Evolutionary conservation across 176 grass and related monocot species (phyloP).

Genomic region (Guadua angustifolia): DNA sequence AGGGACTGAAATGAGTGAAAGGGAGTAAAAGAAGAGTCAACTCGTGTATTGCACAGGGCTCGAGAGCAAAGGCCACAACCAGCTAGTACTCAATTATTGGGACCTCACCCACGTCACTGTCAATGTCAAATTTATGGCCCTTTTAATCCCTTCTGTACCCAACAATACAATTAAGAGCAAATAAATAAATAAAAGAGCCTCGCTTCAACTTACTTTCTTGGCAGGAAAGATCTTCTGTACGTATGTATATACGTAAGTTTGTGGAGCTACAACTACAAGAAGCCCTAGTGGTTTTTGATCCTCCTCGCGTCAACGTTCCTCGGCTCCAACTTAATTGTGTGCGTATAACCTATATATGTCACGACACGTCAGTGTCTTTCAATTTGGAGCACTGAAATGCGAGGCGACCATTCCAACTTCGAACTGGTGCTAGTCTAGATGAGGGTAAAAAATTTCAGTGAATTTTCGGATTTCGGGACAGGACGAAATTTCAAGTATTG

Average conservation of each 20-base stretch:
- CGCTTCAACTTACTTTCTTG: not conserved
- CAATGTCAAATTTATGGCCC: conserved; percentile 56
- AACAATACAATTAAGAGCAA: not conserved
- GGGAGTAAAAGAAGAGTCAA: conserved; percentile 86
- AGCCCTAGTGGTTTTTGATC: too few species aligned
- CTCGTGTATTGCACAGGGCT: conserved; percentile 91
- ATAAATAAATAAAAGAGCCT: not conserved
- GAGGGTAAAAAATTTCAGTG: too few species aligned
- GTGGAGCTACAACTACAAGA: too few species aligned
- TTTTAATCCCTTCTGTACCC: conserved; percentile 51
- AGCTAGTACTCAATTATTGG: conserved; percentile 76
- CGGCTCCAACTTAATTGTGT: too few species aligned
- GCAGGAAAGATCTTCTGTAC: not conserved
- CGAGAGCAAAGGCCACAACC: conserved; percentile 66
- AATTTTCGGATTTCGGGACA: too few species aligned
- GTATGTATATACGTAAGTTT: not conserved
- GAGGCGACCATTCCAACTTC: too few species aligned
- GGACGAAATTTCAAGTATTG: too few species aligned
- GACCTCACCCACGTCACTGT: conserved; percentile 60
- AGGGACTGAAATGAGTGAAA: conserved; percentile 83
- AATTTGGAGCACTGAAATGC: too few species aligned
- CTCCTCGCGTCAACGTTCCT: too few species aligned
- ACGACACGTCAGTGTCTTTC: too few species aligned
- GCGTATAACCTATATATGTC: too few species aligned
- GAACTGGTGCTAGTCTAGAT: too few species aligned